These are phyloP conservation scores for Beauveria australis DNA, from an alignment of 2,329 filamentous ascomycete species.

Conservation along the genomic window DNA sequence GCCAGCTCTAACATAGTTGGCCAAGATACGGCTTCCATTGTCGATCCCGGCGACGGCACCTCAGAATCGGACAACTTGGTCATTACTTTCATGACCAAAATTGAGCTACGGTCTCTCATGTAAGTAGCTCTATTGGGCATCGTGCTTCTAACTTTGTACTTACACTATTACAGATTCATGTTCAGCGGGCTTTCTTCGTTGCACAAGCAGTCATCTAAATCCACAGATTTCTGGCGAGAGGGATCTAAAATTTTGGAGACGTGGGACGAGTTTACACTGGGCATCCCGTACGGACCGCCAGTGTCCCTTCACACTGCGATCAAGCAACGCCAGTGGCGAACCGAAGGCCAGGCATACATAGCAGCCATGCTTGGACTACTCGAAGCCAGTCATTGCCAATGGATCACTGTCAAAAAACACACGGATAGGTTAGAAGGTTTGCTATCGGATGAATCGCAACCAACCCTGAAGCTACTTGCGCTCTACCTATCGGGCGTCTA, in stretches of 20 bases:
- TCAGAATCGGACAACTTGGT: slow-evolving; percentile 46
- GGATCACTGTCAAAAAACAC: slow-evolving; percentile 52
- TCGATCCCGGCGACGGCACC: slow-evolving; percentile 38
- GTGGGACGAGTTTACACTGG: slow-evolving; percentile 30
- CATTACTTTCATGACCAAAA: slow-evolving; percentile 52
- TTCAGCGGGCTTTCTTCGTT: slow-evolving; percentile 43
- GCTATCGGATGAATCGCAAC: slow-evolving; percentile 31
- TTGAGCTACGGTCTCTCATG: slow-evolving; percentile 47
- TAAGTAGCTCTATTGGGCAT: neutral
- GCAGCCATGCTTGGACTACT: slow-evolving; percentile 64
- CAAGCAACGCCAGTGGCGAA: slow-evolving; percentile 54
- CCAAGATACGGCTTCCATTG: slow-evolving; percentile 46
- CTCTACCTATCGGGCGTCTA: slow-evolving; percentile 70
- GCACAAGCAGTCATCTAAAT: slow-evolving; percentile 28
- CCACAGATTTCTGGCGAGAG: slow-evolving; percentile 33
- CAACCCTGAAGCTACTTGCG: slow-evolving; percentile 39
- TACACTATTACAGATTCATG: slow-evolving; percentile 30
- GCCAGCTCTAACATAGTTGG: slow-evolving; percentile 44
- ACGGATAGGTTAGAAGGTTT: slow-evolving; percentile 44
- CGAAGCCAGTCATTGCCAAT: slow-evolving; percentile 62
- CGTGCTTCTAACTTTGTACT: neutral
- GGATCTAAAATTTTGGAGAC: slow-evolving; percentile 38
- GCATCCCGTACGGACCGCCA: slow-evolving; percentile 30
- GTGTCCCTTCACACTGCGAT: slow-evolving; percentile 51
- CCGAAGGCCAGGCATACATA: slow-evolving; percentile 58